Base-by-base conservation (phyloP, 768 basidiomycete genomes). In the Vararia minispora region DNA sequence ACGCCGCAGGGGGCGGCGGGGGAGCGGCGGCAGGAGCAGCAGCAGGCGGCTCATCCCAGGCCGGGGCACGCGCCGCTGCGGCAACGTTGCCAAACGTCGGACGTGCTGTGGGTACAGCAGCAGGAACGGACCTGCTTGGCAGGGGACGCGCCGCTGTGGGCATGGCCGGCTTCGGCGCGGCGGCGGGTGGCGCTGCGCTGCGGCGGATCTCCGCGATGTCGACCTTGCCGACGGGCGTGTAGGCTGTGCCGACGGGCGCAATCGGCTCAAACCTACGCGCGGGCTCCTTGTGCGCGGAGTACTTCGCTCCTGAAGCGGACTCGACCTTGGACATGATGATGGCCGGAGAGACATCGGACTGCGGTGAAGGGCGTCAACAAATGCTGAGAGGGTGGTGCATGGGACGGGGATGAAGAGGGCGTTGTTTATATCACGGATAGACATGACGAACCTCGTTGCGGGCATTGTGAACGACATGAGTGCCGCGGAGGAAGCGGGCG, bases 261-360 rank as follows among this genome's bases (percentile, higher is more conserved):
- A 92, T 90, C 4, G 84, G 82, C 46, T 88, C 82, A 37, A 67
- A 68, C 50, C 71, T 78, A 41, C 81, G 76, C 0, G 81, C 56
- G n/a, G 65, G 58, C 50, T 91, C 86, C 34, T 80, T 79, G 51
- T 91, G 89, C 1, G 75, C 67, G 3, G 85, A 82, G 58, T 98
- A 98, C 50, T 76, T 87, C 0, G 88, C 76, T n/a, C 90, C 90
- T 10, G 86, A 90, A 8, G 88, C 81, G 13, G 81, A 78, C 63
- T 81, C 79, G n/a, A 94, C 76, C 30, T 84, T 76, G 41, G 76
- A 75, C 76, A 87, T 86, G 59, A 97, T 87, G 35, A 83, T 56
- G 0, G 67, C 63, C 0, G 91, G 83, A 0, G 74, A 59, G 16
- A 97, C 85, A 60, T 97, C 94, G 35, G 69, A 69, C 84, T 89